Percentiles rank a stretch among this genome's conserved stretches.
Evolutionary conservation across 108 stramenopile genomes (phyloP).

Genomic region (Fistulifera solaris): DNA sequence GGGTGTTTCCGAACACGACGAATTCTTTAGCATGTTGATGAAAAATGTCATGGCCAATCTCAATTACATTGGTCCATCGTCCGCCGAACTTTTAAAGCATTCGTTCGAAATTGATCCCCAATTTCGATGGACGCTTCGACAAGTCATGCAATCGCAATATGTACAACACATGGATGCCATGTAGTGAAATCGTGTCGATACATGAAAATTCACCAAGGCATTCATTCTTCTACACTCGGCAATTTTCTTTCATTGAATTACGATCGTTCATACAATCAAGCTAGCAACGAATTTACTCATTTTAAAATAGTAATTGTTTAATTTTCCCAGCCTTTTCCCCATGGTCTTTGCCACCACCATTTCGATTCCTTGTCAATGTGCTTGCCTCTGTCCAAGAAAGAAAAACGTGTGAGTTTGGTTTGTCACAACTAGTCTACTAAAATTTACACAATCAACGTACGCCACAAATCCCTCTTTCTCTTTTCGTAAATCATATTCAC

Average conservation of each 20-base stretch:
- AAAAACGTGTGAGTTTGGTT: too few species aligned
- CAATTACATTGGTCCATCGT: slow-evolving; percentile 14
- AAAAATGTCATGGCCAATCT: slow-evolving; percentile 14
- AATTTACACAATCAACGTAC: too few species aligned
- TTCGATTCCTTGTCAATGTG: slow-evolving; percentile 59
- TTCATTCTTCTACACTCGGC: too few species aligned
- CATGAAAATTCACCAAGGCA: too few species aligned
- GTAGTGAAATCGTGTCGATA: background rate
- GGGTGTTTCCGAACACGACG: background rate
- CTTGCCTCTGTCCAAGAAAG: slow-evolving; percentile 49
- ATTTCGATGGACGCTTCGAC: slow-evolving; percentile 28
- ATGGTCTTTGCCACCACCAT: slow-evolving; percentile 65
- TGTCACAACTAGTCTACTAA: too few species aligned
- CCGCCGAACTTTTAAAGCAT: slow-evolving; percentile 18
- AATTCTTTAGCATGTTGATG: slow-evolving; percentile 6
- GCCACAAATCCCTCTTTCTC: slow-evolving; percentile 80
- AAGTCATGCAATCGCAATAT: slow-evolving; percentile 13
- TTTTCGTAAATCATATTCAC: slow-evolving; percentile 74
- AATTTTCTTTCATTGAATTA: too few species aligned
- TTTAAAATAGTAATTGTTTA: background rate
- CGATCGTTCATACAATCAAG: background rate
- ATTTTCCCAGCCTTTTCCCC: slow-evolving; percentile 19
- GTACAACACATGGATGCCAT: slow-evolving; percentile 2
- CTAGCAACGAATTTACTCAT: slow-evolving; percentile 1
- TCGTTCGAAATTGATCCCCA: slow-evolving; percentile 19